Evolutionary conservation across 139 green algal species (phyloP), one percentile per base, ranked within the genome.

Genomic region (Trebouxia sp.): DNA sequence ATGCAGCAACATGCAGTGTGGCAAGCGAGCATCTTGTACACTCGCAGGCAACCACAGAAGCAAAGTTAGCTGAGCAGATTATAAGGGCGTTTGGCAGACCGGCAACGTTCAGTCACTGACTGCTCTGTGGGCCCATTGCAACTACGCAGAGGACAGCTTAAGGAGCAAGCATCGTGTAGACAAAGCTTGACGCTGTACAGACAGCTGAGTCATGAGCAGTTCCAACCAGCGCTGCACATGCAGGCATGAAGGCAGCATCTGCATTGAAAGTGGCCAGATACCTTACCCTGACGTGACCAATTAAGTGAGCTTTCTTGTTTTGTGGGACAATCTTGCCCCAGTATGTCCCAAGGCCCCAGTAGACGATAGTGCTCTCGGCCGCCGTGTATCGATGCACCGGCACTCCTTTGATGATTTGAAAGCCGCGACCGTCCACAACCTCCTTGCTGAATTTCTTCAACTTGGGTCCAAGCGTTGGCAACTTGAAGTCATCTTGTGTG

Each of bases 301-400:
- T 69, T 56, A 91, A 79, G 85, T 91, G 87, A 3, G 80, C 85
- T 43, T 88, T 83, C 38, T 87, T 85, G 82, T 94, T 94, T 58
- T 92, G 90, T 7, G 80, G 53, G 30, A 84, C 51, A 12, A 83
- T 80, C 15, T 79, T 72, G 77, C 90, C 90, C 78, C 83, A 90
- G 77, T 89, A 85, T 42, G 85, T 75, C 9, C 89, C 86, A 0
- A 94, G 79, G 32, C 81, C 83, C 42, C 70, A 78, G n/a, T 62
- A 78, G 28, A 65, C 69, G 5, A 42, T 83, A 10, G 67, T 65
- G 26, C 65, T 74, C 39, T 79, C 48, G 26, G 45, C 47, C 12
- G 50, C 11, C 6, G 48, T 75, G 39, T 70, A 82, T 17, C 39
- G 55, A 12, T 75, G 15, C 6, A 82, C 56, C 26, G 58, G 77